Evolutionary conservation across 768 basidiomycete species (phyloP), one percentile per base, ranked within the genome.

Genomic region (Trametes cinnabarina): DNA sequence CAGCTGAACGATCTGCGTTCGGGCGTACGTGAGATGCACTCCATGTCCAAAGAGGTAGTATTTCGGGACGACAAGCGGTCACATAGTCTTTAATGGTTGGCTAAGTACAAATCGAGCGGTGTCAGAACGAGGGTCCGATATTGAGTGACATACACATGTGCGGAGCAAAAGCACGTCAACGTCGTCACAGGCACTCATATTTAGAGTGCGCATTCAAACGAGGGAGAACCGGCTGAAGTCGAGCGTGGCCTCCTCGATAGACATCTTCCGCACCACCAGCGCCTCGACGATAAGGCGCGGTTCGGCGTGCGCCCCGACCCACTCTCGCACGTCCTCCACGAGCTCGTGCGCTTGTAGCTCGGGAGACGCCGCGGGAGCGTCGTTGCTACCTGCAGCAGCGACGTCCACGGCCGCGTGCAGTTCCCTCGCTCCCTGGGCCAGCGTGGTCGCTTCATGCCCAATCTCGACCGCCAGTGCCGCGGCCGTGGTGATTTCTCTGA

Each of bases 271-370:
- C 19, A 92, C 84, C 2, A 94, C 85, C 28, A 93, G 77, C 2
- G 83, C 91, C 69, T 94, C 90, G 10, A 92, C 89, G 46, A 92
- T 92, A 4, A 87, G 74, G n/a, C 87, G 75, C 30, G 81, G 78
- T 48, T 79, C 77, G 72, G 76, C 52, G 67, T 69, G 46, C 66
- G 68, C 65, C 1, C 60, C 68, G 5, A 50, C 64, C 23, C 57
- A 32, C 30, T 32, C 63, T 7, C 56, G 55, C 37, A 57, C 49
- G 32, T 44, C 41, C 28, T 34, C 48, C 32, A 28, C 42, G 32
- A 44, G 48, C 15, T 51, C 28, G 9, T 47, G 43, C 14, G 39
- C 60, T 39, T 56, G 28, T 44, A 51, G 32, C 50, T 42, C 55
- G 7, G 54, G 37, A 4, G 32, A 37, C 26, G 23, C 35, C 22